Base-by-base conservation (phyloP, 768 basidiomycete species). In the Amanita subjunquillea region DNA sequence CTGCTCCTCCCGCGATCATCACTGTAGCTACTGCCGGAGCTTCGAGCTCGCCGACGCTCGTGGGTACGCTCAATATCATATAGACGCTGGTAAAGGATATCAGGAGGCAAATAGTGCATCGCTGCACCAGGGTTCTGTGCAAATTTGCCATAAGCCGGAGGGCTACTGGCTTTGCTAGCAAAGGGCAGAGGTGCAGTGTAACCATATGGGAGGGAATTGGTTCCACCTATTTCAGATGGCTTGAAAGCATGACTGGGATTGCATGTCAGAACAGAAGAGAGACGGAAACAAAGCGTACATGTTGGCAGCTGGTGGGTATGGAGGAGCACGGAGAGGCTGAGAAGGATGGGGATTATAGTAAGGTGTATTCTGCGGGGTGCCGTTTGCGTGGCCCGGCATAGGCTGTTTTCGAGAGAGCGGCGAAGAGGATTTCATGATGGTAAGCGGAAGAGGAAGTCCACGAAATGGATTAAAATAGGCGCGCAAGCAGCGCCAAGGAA, bases 81-180 rank as follows among this genome's bases (percentile, higher is more conserved):
- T 3, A 58, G 55, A 8, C 51, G 54, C 37, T 53, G 54, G 17
- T 55, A 53, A n/a, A 56, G 40, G 3, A 48, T 27, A 23, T 53
- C 48, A 12, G 58, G 56, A 6, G 36, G 43, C 25, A 56, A 9
- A 47, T 56, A 50, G 3, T 57, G 22, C 22, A 39, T 34, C 3
- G 48, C 48, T 12, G 44, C 25, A n/a, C 13, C 25, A 29, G 44
- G 17, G 29, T 29, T 46, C 15, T 46, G 44, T 29, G 42, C 12
- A 13, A 34, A 12, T 37, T 32, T 34, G 41, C 40, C 30, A 15
- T 38, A 17, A 22, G 51, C 17, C 6, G 27, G 27, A 12, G 50
- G 50, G 39, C 38, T 48, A 10, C 34, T n/a, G 2, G 50, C 39
- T 41, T 38, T 50, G 20, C 43, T 53, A 27, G 56, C 23, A 15